Evolutionary conservation across 805 yeast species (phyloP).

Genomic region (Metschnikowia bowlesiae): DNA sequence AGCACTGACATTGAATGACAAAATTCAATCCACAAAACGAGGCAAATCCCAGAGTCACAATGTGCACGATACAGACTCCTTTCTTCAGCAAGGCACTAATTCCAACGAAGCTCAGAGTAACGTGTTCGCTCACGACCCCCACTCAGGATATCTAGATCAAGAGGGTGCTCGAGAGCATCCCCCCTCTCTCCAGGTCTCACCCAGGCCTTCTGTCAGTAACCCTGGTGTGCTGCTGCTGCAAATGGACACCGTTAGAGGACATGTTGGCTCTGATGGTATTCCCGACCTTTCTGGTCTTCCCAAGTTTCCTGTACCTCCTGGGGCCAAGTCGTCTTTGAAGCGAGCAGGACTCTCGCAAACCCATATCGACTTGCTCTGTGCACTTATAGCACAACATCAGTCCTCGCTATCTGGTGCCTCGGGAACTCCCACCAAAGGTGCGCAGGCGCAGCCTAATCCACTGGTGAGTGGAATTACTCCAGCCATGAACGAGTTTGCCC

Average conservation of each 20-base stretch:
- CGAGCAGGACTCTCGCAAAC: conserved; percentile 64
- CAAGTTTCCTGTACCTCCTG: conserved; percentile 65
- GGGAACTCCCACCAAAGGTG: not conserved
- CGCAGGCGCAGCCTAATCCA: not conserved
- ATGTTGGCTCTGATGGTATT: not conserved
- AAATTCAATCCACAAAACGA: conserved; percentile 12
- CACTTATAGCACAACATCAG: conserved; percentile 69
- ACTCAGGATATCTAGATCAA: not conserved
- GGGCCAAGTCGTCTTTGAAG: conserved; percentile 59
- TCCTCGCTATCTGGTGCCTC: conserved; percentile 11
- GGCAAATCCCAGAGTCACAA: conserved; percentile 5
- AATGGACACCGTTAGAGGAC: not conserved
- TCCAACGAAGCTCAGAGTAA: not conserved
- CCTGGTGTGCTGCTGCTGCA: not conserved
- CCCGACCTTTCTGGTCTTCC: conserved; percentile 41
- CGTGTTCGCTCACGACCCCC: not conserved
- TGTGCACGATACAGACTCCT: not conserved
- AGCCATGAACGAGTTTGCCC: not conserved
- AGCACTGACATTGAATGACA: conserved; percentile 8
- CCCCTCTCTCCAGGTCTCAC: not conserved
- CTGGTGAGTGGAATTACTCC: not conserved
- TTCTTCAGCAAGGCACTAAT: not conserved
- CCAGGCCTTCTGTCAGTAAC: not conserved
- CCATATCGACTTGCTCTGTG: conserved; percentile 71
- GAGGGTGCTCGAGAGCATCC: not conserved